These are phyloP conservation scores for Tephrocybe sp. DNA, from an alignment of 768 basidiomycete species.

Conservation along the genomic window DNA sequence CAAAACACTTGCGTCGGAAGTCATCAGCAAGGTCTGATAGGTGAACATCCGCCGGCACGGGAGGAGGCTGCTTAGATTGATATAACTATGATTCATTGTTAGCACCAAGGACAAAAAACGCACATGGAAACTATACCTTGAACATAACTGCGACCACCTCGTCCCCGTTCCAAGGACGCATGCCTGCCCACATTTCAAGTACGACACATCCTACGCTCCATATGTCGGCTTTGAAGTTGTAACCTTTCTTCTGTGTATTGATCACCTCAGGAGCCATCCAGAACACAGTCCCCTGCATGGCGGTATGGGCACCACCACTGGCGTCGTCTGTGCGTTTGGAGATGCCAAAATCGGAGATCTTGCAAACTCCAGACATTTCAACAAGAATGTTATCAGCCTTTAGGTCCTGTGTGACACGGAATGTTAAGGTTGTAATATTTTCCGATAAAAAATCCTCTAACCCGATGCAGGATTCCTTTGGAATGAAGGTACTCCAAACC, in stretches of 20 bases:
- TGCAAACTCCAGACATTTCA: slow-evolving; percentile 88
- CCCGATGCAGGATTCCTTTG: slow-evolving; percentile 89
- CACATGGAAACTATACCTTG: slow-evolving; percentile 53
- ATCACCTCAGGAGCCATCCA: slow-evolving; percentile 99
- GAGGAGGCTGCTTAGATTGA: slow-evolving; percentile 80
- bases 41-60: slow-evolving; percentile 80
- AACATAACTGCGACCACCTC: slow-evolving; percentile 92
- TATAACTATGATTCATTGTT: slow-evolving; percentile 56
- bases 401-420: slow-evolving; percentile 60
- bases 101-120: not conserved
- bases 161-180: slow-evolving; percentile 89
- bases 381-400: slow-evolving; percentile 99
- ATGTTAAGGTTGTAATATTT: slow-evolving; percentile 1
- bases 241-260: slow-evolving; percentile 83
- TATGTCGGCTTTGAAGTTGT: slow-evolving; percentile 96
- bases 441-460: slow-evolving; percentile 29
- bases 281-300: slow-evolving; percentile 97
- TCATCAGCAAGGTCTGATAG: slow-evolving; percentile 77
- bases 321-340: slow-evolving; percentile 94
- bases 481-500: slow-evolving; percentile 94
- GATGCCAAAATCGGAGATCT: slow-evolving; percentile 98
- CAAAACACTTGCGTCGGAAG: slow-evolving; percentile 87
- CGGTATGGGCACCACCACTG: slow-evolving; percentile 79
- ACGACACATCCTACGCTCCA: slow-evolving; percentile 99
- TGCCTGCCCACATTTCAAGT: slow-evolving; percentile 98